Evolutionary conservation across 257 asterid genomes (phyloP).

Genomic region (Rhazya stricta): DNA sequence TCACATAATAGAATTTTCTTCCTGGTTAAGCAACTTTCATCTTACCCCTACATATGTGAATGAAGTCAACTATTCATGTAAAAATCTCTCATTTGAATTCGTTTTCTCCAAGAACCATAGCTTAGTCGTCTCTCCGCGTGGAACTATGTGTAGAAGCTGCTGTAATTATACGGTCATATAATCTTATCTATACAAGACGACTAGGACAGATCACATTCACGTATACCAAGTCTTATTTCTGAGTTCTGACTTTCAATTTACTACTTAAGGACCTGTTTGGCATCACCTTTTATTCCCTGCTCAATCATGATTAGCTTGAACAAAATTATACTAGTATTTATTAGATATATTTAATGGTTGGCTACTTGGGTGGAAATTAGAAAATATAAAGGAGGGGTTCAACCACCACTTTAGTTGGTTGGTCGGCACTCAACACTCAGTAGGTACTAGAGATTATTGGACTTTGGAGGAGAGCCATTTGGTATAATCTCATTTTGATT

Average conservation of each 20-base stretch:
- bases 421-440: not conserved
- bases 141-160: no score
- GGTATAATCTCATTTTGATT: not conserved
- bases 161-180: no score
- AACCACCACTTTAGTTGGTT: not conserved
- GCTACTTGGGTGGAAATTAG: not conserved
- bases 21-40: no score
- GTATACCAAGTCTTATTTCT: not conserved
- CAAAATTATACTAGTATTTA: not conserved
- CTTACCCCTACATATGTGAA: no score
- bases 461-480: not conserved
- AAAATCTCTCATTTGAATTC: no score
- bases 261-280: not conserved
- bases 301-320: not conserved
- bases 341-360: not conserved
- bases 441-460: not conserved
- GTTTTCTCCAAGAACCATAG: no score
- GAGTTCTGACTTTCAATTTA: not conserved
- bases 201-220: no score
- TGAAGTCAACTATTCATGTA: no score
- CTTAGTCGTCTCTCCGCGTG: no score
- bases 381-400: not conserved
- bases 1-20: no score
- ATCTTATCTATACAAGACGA: no score
- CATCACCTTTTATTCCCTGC: not conserved